Base-by-base conservation (phyloP, 2,329 filamentous ascomycete species). In the Penicillium freii region DNA sequence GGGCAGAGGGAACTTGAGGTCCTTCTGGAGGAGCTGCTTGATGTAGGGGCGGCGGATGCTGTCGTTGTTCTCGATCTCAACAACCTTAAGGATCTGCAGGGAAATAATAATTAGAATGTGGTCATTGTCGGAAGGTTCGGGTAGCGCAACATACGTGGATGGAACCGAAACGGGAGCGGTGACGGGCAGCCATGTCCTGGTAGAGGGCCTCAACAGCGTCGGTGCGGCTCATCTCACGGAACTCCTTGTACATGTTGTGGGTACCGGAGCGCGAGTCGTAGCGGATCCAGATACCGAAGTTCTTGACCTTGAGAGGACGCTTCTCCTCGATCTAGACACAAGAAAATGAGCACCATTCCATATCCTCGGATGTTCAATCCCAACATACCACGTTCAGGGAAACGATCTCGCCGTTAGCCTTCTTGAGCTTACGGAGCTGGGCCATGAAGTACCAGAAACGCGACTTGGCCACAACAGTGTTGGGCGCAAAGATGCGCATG, bases 161-260 rank as follows among this genome's bases (percentile, higher is more conserved):
- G 72, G 91, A 95, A 82, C 94, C 88, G 87, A 99, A 99, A 76
- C 94, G 91, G 77, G 94, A 89, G 78, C 91, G 92, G 88, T 99
- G 94, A 80, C 94, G 91, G 80, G 95, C 93, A 72, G 94, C 92
- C 94, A 99, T 97, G 85, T 99, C 94, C 82, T 94, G 90, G 89
- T 99, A 99, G 78, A 99, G 87, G 71, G 93, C 83, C 83, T 97
- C 90, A 75, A 97, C 93, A 69, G 94, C 94, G 71, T 94, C 93
- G 76, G 89, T 90, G 81, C 94, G 87, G 78, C 90, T 93, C 87
- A 97, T 90, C 87, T 97, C 94, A 79, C 94, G 91, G 90, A 97
- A 97, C 89, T 99, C 94, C 89, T 97, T 97, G 91, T 99, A 99
- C 94, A 99, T 99, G 90, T 99, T 99, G 92, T 99, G 94, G 75